A percentile compares a stretch with the other conserved stretches of the same genome.
Conservation (phyloP, 805 yeast genomes). For the Hanseniaspora hatyaiensis region DNA sequence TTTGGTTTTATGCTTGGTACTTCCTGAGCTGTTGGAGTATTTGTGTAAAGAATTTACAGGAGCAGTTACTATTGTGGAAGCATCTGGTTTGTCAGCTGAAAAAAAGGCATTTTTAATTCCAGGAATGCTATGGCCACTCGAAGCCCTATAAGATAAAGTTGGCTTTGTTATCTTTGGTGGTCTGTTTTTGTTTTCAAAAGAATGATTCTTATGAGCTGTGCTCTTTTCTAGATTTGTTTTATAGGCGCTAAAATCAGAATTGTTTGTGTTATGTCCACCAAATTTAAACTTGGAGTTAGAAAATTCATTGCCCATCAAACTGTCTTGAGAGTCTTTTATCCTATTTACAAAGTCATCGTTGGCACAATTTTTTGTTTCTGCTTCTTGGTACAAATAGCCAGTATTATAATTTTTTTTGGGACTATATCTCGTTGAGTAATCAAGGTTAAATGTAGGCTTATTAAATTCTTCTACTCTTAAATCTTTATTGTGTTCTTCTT, state of each 20-base stretch:
- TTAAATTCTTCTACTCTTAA: not conserved
- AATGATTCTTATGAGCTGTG: not conserved
- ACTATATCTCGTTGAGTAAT: not conserved
- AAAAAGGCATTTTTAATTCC: not conserved
- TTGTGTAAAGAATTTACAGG: constrained; percentile 1
- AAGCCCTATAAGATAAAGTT: not conserved
- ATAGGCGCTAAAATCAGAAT: not conserved
- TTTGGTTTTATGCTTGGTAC: not conserved
- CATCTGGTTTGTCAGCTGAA: not conserved
- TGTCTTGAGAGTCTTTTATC: not conserved
- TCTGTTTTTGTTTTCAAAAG: not conserved
- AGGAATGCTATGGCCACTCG: not conserved
- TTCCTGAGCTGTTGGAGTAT: constrained; percentile 9
- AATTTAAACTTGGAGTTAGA: constrained; percentile 8
- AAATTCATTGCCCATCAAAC: constrained; percentile 5
- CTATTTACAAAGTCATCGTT: not conserved
- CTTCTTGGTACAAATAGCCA: not conserved
- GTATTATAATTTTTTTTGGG: not conserved
- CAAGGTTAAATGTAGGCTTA: not conserved
- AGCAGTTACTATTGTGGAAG: not conserved
- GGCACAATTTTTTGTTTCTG: not conserved
- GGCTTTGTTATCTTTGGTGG: constrained; percentile 1
- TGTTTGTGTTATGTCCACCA: constrained; percentile 4
- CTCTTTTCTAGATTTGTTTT: constrained; percentile 8
- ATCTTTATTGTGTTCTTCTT: not conserved